Conservation (phyloP, 2,329 filamentous ascomycete genomes). For the Cercospora brassicicola region DNA sequence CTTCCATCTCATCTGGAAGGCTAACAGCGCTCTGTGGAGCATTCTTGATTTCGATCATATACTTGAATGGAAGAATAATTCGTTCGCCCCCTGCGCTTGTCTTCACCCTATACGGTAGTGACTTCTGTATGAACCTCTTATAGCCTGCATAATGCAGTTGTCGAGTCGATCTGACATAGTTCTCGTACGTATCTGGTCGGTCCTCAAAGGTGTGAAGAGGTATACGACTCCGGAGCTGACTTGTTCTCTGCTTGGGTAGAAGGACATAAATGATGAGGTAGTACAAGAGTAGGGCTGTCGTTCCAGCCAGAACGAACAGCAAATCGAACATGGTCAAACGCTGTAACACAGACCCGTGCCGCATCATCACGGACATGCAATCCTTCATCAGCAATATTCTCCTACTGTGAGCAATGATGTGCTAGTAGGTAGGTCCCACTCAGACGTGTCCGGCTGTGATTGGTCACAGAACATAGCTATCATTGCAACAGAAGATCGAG, state of each 20-base stretch:
- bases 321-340: not conserved
- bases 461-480: constrained; percentile 5
- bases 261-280: not conserved
- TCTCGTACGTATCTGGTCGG: constrained; percentile 15
- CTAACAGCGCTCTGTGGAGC: constrained; percentile 11
- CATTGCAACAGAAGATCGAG: not conserved
- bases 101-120: constrained; percentile 11
- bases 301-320: not conserved
- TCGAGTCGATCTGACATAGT: constrained; percentile 19
- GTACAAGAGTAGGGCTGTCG: not conserved
- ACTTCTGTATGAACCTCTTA: constrained; percentile 10
- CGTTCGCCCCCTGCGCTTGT: constrained; percentile 19
- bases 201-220: constrained; percentile 15
- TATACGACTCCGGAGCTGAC: not conserved
- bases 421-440: not conserved
- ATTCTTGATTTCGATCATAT: constrained; percentile 19
- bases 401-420: not conserved
- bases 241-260: not conserved
- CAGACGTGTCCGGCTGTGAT: constrained; percentile 17
- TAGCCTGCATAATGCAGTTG: constrained; percentile 19
- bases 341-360: not conserved
- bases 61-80: constrained; percentile 17
- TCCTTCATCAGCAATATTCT: not conserved
- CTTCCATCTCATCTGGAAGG: constrained; percentile 21
- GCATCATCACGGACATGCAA: not conserved